Conservation (phyloP, 345 rosid genomes). For the Alliaria petiolata region DNA sequence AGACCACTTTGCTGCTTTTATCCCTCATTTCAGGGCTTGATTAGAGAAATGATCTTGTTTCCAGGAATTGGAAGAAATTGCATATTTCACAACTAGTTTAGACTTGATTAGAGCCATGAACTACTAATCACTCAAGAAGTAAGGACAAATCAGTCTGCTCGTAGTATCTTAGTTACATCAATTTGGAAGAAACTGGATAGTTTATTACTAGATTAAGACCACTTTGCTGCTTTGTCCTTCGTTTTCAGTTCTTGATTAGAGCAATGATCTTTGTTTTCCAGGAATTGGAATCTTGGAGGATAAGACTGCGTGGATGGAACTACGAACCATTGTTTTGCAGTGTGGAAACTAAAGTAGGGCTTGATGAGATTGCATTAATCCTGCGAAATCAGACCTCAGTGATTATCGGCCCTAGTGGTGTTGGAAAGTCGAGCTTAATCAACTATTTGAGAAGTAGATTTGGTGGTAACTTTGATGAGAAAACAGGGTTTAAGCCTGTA, state of each 20-base stretch:
- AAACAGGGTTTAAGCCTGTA: slow-evolving; percentile 74
- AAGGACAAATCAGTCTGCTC: too few species aligned
- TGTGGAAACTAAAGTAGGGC: slow-evolving; percentile 60
- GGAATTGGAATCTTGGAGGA: slow-evolving; percentile 60
- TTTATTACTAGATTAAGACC: too few species aligned
- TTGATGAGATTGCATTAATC: slow-evolving; percentile 51
- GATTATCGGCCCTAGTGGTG: slow-evolving; percentile 96
- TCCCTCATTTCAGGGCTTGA: background rate
- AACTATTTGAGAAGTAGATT: slow-evolving; percentile 62
- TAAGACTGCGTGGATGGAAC: slow-evolving; percentile 68
- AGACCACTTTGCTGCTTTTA: too few species aligned
- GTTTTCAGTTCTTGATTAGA: too few species aligned
- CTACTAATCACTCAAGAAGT: too few species aligned
- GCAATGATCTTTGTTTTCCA: slow-evolving; percentile 9
- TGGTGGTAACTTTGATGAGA: slow-evolving; percentile 36
- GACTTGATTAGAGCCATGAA: too few species aligned
- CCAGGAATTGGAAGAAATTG: background rate
- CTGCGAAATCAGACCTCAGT: slow-evolving; percentile 79
- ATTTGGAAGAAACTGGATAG: too few species aligned
- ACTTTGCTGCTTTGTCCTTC: too few species aligned
- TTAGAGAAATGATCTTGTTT: background rate
- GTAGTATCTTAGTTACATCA: too few species aligned
- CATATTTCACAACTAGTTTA: too few species aligned
- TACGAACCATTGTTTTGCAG: slow-evolving; percentile 83
- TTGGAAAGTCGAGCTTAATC: slow-evolving; percentile 90